phyloP scores from a whole-genome alignment of 2,329 filamentous ascomycete species.

The Lasiodiplodia citricola region DNA sequence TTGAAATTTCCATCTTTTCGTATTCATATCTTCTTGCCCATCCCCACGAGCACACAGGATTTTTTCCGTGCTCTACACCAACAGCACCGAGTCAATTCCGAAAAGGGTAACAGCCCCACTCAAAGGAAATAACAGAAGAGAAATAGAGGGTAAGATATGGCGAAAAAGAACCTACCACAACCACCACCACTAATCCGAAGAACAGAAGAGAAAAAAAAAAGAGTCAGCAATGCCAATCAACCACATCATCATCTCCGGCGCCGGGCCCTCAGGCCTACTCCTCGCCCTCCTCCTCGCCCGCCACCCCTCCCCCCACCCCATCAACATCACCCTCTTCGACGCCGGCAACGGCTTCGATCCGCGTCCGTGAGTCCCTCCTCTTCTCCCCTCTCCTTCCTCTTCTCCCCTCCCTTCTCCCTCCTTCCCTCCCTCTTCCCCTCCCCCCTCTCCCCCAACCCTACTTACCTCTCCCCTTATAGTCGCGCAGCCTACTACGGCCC shows the following conservation, averaged over 20 bases:
- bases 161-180: neutral
- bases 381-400: no score
- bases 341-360: conserved; percentile 60
- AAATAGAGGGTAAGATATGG: no score
- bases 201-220: neutral
- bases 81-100: no score
- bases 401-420: neutral
- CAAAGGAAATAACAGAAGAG: no score
- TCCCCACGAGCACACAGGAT: no score
- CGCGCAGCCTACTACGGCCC: conserved; percentile 68
- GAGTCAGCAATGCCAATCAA: conserved; percentile 4
- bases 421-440: no score
- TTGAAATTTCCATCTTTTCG: neutral
- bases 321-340: conserved; percentile 60
- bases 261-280: conserved; percentile 42
- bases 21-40: no score
- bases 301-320: conserved; percentile 50
- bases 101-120: no score
- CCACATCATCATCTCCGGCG: conserved; percentile 40
- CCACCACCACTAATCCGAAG: no score
- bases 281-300: conserved; percentile 57
- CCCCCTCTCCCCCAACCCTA: neutral
- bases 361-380: conserved; percentile 48
- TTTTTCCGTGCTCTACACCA: no score
- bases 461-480: neutral